phyloP scores from a whole-genome alignment of 106 monocot species.

The Ottelia alismoides region DNA sequence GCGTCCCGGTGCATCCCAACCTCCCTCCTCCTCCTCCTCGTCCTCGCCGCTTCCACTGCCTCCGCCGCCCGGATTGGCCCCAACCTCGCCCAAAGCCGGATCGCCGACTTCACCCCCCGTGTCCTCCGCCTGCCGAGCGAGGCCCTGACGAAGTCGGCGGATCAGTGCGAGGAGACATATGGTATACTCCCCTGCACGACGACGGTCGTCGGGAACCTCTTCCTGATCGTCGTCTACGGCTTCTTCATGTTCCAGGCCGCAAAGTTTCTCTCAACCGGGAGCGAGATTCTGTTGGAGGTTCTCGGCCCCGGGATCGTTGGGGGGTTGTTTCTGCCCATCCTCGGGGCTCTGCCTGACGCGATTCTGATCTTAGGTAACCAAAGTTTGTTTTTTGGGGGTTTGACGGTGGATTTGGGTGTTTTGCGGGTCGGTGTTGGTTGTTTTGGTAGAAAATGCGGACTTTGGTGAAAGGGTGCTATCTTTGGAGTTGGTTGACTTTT shows the following conservation, averaged over 20 bases:
- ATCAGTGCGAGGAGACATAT: constrained; percentile 50
- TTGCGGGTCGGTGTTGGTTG: no score
- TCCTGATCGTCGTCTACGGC: constrained; percentile 63
- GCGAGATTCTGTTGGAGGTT: constrained; percentile 67
- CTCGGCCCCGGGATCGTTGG: constrained; percentile 89
- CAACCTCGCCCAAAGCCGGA: neutral
- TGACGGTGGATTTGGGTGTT: no score
- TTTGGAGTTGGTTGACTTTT: no score
- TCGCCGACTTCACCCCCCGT: neutral
- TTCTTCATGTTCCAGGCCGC: constrained; percentile 84
- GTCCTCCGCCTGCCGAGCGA: constrained; percentile 6
- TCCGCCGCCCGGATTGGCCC: constrained; percentile 13
- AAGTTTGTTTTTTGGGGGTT: no score
- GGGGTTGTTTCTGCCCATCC: constrained; percentile 77
- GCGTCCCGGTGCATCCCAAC: no score
- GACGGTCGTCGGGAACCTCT: constrained; percentile 64
- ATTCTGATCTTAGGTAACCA: constrained; percentile 82
- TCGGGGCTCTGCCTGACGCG: constrained; percentile 84
- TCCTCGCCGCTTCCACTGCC: constrained; percentile 5
- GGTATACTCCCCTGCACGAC: constrained; percentile 81
- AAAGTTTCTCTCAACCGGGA: constrained; percentile 59
- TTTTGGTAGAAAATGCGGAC: no score
- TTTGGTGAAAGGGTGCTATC: no score
- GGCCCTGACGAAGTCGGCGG: neutral
- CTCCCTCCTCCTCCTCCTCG: constrained; percentile 13